These are phyloP conservation scores for Sicyos edulis DNA, from an alignment of 306 rosid species.

Conservation along the genomic window DNA sequence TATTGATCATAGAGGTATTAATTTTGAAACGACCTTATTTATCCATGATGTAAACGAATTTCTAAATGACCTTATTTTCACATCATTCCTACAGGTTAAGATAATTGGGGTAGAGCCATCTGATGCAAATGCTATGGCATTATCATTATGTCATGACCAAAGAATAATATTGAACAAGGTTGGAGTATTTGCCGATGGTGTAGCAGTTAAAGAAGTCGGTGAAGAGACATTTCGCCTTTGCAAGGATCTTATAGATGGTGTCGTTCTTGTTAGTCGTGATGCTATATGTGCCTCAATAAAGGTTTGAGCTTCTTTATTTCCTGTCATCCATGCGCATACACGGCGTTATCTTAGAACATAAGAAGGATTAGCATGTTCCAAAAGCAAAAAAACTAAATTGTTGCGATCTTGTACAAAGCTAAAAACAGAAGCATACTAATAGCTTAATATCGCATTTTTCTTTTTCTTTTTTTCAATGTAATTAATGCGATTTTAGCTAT, in stretches of 20 bases:
- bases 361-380: not conserved
- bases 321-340: not conserved
- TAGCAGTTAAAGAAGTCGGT: conserved; percentile 97
- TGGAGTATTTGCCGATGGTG: conserved; percentile 97
- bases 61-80: not conserved
- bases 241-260: conserved; percentile 77
- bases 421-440: too few species aligned
- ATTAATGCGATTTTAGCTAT: not conserved
- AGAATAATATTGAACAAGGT: conserved; percentile 76
- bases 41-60: not conserved
- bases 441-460: too few species aligned
- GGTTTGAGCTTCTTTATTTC: conserved; percentile 38
- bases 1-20: too few species aligned
- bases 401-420: too few species aligned
- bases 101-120: conserved; percentile 89
- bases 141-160: conserved; percentile 74
- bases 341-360: not conserved
- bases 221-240: conserved; percentile 86
- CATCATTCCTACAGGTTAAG: conserved; percentile 52
- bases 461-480: not conserved
- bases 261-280: conserved; percentile 87
- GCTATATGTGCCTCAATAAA: conserved; percentile 93
- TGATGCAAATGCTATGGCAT: conserved; percentile 94
- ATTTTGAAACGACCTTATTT: not conserved
- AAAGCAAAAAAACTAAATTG: too few species aligned